These are phyloP conservation scores for Pyronema omphalodes DNA, from an alignment of 495 filamentous ascomycete genomes.

Conservation along the genomic window DNA sequence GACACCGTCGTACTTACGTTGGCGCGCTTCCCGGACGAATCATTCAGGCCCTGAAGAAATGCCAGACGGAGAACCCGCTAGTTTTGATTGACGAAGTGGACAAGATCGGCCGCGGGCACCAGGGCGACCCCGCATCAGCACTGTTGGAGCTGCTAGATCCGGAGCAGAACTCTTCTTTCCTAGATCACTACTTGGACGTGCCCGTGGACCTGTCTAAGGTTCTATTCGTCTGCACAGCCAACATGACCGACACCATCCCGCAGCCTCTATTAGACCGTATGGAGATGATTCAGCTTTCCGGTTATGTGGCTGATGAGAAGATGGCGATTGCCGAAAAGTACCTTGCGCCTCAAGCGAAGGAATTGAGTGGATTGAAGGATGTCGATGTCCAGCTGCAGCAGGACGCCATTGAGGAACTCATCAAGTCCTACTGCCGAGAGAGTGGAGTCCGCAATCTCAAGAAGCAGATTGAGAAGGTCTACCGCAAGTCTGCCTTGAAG, in stretches of 20 bases:
- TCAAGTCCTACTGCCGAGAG: constrained; percentile 96
- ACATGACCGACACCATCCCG: constrained; percentile 97
- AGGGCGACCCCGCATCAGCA: constrained; percentile 90
- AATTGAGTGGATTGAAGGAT: constrained; percentile 74
- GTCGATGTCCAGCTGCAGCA: constrained; percentile 70
- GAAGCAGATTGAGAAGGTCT: constrained; percentile 99
- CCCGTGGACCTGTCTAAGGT: constrained; percentile 96
- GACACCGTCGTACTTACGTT: constrained; percentile 90
- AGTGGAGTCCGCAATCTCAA: constrained; percentile 94
- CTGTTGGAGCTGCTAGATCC: constrained; percentile 89
- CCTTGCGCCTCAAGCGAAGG: constrained; percentile 76
- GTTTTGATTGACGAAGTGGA: constrained; percentile 96
- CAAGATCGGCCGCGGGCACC: constrained; percentile 89
- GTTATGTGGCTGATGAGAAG: constrained; percentile 96
- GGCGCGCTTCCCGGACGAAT: constrained; percentile 90
- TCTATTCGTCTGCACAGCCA: constrained; percentile 96
- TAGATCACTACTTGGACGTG: constrained; percentile 98
- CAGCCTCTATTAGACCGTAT: constrained; percentile 88
- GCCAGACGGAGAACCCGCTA: constrained; percentile 93
- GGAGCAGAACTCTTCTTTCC: constrained; percentile 91
- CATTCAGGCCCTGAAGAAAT: constrained; percentile 97
- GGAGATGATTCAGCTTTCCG: constrained; percentile 93
- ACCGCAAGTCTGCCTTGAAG: constrained; percentile 89
- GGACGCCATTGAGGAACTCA: constrained; percentile 82
- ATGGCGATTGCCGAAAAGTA: constrained; percentile 95